A percentile compares a stretch with the other conserved stretches of the same genome.
Conservation (phyloP, 257 asterid genomes). For the Penstemon barbatus region DNA sequence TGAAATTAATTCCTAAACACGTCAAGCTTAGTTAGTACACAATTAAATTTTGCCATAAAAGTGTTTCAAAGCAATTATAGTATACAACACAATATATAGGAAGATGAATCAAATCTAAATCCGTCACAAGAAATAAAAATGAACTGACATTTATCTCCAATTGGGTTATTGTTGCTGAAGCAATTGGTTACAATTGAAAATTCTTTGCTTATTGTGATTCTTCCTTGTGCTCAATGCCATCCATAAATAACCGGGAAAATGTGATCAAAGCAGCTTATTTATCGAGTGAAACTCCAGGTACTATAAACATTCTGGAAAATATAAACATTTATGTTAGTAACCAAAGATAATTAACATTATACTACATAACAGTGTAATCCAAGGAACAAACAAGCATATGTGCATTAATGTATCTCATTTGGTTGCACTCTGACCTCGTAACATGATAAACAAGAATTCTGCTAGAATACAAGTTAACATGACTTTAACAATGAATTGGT, state of each 20-base stretch:
- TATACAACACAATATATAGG: not conserved
- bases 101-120: not conserved
- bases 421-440: no score
- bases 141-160: not conserved
- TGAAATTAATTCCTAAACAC: no score
- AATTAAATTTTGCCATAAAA: not conserved
- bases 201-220: not conserved
- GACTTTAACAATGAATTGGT: no score
- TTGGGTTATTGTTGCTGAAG: not conserved
- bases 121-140: not conserved
- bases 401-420: no score
- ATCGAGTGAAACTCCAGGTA: not conserved
- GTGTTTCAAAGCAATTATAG: not conserved
- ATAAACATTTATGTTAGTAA: not conserved
- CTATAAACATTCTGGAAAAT: slow-evolving; percentile 3
- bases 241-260: slow-evolving; percentile 31
- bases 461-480: no score
- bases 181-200: not conserved
- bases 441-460: no score
- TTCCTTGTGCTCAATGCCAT: not conserved
- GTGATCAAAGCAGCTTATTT: slow-evolving; percentile 15
- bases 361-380: no score
- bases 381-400: no score
- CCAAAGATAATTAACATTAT: no score
- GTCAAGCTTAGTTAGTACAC: no score